These are phyloP conservation scores for Alternaria alternata DNA, from an alignment of 2,329 filamentous ascomycete species.

Conservation along the genomic window DNA sequence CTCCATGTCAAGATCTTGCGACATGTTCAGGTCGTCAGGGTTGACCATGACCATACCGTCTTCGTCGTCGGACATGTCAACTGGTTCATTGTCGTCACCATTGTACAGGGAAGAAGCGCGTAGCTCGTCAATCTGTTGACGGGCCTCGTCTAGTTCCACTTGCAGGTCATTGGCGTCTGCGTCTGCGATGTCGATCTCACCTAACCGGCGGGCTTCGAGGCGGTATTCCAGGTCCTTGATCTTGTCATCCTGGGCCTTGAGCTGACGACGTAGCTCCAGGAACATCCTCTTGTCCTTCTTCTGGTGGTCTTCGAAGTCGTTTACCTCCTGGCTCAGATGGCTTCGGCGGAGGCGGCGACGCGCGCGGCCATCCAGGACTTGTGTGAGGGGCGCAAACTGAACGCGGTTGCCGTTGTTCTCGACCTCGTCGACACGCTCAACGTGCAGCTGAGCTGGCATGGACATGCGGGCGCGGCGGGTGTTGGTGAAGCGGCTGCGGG, in stretches of 20 bases:
- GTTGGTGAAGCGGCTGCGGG: conserved; percentile 34
- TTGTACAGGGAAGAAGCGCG: conserved; percentile 44
- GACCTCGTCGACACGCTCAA: conserved; percentile 37
- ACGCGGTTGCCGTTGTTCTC: conserved; percentile 30
- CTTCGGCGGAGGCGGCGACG: conserved; percentile 52
- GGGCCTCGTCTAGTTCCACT: conserved; percentile 45
- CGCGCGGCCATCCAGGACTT: conserved; percentile 43
- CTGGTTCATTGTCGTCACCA: conserved; percentile 32
- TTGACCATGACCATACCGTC: conserved; percentile 44
- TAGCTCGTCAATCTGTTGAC: conserved; percentile 48
- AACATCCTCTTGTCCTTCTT: conserved; percentile 50
- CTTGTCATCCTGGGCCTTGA: conserved; percentile 48
- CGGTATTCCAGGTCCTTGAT: conserved; percentile 50
- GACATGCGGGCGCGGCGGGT: conserved; percentile 45
- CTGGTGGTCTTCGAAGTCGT: conserved; percentile 48
- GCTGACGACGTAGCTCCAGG: conserved; percentile 48
- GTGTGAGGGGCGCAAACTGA: conserved; percentile 47
- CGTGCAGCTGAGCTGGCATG: conserved; percentile 45
- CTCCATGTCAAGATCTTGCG: conserved; percentile 41
- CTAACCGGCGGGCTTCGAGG: conserved; percentile 47
- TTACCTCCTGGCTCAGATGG: conserved; percentile 54
- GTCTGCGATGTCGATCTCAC: conserved; percentile 50
- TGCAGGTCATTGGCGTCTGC: conserved; percentile 45
- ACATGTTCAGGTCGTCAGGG: conserved; percentile 43
- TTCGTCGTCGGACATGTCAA: conserved; percentile 39